Evolutionary conservation across 805 yeast genomes (phyloP).

Genomic region (Cyberlindnera misumaiensis): DNA sequence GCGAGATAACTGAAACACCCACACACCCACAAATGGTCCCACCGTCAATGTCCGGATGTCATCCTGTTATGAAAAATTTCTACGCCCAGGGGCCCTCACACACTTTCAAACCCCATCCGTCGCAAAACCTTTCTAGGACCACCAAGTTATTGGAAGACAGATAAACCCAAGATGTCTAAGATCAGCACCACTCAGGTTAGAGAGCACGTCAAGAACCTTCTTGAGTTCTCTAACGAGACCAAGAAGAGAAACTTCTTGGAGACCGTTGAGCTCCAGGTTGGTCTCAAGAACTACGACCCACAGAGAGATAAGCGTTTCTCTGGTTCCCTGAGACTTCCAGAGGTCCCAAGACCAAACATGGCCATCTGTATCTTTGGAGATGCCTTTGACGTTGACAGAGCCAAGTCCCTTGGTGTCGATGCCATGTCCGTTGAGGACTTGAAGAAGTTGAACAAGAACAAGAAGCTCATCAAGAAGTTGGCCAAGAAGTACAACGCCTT

Average conservation of each 20-base stretch:
- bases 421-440: constrained; percentile 99
- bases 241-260: constrained; percentile 99
- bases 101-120: constrained; percentile 22
- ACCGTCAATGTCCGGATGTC: constrained; percentile 3
- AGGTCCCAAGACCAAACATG: constrained; percentile 99
- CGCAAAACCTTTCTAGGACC: constrained; percentile 44
- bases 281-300: constrained; percentile 99
- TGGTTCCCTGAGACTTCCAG: constrained; percentile 97
- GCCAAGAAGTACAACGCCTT: constrained; percentile 99
- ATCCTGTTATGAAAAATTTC: constrained; percentile 2
- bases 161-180: constrained; percentile 61
- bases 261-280: constrained; percentile 99
- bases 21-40: too few species aligned
- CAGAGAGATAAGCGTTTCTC: constrained; percentile 99
- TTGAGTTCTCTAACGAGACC: constrained; percentile 85
- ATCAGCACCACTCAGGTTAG: constrained; percentile 90
- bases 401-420: constrained; percentile 97
- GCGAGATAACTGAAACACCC: too few species aligned
- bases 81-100: background rate
- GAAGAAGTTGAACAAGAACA: constrained; percentile 99
- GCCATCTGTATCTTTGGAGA: constrained; percentile 99
- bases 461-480: constrained; percentile 98
- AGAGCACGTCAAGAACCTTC: constrained; percentile 89
- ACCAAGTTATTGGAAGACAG: constrained; percentile 78
- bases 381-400: constrained; percentile 99